Percentiles rank a stretch among this genome's conserved stretches.
Conservation (phyloP, 257 asterid genomes). For the Dorcoceras hygrometricum region DNA sequence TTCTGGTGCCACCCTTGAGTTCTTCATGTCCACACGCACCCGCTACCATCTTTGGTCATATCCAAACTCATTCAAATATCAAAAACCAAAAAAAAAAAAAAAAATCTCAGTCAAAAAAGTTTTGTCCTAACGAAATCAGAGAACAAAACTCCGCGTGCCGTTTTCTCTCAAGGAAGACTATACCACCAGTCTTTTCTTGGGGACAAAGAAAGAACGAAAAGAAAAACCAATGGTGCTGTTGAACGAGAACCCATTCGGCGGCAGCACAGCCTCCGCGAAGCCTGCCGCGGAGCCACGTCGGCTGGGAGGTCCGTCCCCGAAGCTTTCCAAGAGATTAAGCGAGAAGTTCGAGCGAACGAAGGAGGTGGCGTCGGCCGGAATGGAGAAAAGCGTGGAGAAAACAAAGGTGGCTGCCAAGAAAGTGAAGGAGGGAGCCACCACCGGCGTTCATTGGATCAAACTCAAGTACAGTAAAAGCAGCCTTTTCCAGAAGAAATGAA, state of each 20-base stretch:
- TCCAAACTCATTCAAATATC: neutral
- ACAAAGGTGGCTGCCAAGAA: slow-evolving; percentile 36
- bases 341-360: slow-evolving; percentile 29
- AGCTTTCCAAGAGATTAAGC: slow-evolving; percentile 31
- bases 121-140: neutral
- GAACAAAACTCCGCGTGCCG: neutral
- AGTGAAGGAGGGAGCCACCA: slow-evolving; percentile 37
- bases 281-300: slow-evolving; percentile 23
- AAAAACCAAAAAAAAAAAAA: neutral
- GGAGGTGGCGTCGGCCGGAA: slow-evolving; percentile 13
- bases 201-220: neutral
- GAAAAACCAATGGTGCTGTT: slow-evolving; percentile 15
- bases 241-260: slow-evolving; percentile 27
- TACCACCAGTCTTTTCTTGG: slow-evolving; percentile 25
- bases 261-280: neutral
- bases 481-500: slow-evolving; percentile 27
- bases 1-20: neutral
- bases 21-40: neutral
- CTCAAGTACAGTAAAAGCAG: slow-evolving; percentile 28
- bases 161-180: slow-evolving; percentile 26
- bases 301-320: slow-evolving; percentile 31
- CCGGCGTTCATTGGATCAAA: slow-evolving; percentile 35
- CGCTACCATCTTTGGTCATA: neutral
- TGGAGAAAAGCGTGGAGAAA: slow-evolving; percentile 27
- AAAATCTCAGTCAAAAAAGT: too few relatives aligned